Evolutionary conservation across 768 basidiomycete genomes (phyloP).

Genomic region (Pleurotus pulmonarius): DNA sequence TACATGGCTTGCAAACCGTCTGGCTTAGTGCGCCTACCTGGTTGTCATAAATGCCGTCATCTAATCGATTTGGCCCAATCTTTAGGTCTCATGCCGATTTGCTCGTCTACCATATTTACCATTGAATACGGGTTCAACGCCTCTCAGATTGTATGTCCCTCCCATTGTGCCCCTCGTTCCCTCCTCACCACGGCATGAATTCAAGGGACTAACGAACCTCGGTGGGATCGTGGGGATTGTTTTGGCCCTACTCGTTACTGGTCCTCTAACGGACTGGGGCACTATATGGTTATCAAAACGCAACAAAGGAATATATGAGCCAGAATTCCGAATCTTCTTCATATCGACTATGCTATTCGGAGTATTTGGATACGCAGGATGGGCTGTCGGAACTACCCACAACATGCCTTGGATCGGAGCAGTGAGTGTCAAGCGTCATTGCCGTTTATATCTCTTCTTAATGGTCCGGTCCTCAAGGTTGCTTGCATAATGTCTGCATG

Average conservation of each 20-base stretch:
- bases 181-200: neutral
- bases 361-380: conserved; percentile 42
- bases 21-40: conserved; percentile 32
- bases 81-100: conserved; percentile 36
- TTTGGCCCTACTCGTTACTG: conserved; percentile 30
- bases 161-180: neutral
- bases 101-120: conserved; percentile 42
- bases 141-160: conserved; percentile 29
- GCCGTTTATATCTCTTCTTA: neutral
- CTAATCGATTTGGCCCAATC: neutral
- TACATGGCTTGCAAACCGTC: conserved; percentile 39
- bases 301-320: conserved; percentile 43
- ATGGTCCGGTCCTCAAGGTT: neutral
- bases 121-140: conserved; percentile 39
- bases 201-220: conserved; percentile 35
- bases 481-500: conserved; percentile 1
- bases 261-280: conserved; percentile 38
- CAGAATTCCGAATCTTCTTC: conserved; percentile 41
- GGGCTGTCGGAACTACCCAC: conserved; percentile 39
- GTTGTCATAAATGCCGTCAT: neutral
- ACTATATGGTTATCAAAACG: conserved; percentile 38
- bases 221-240: conserved; percentile 40
- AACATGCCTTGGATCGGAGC: conserved; percentile 44
- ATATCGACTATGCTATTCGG: conserved; percentile 38
- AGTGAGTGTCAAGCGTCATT: conserved; percentile 26